Base-by-base conservation (phyloP, 2,329 filamentous ascomycete species). In the Claviceps purpurea region DNA sequence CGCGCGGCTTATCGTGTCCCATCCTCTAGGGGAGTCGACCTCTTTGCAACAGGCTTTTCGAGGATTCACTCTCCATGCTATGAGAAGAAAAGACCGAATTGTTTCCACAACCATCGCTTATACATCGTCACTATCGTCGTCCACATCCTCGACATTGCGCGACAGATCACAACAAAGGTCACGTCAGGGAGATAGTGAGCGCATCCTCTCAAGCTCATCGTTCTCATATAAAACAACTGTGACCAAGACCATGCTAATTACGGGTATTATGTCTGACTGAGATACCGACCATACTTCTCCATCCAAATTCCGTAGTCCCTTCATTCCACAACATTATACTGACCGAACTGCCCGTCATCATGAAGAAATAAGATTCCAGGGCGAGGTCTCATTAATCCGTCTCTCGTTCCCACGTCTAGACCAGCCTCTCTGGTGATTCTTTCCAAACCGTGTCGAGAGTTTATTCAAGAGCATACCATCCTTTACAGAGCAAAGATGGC, bases 401-500 rank as follows among this genome's bases (percentile, higher is more conserved):
- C 18, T 49, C 10, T 4, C 39, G 13, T 30, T n/a, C 39, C 34
- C 11, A 20, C 14, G 14, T 34, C 30, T 34, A 34, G 30, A 34
- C 11, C 30, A 34, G 30, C 10, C 30, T 3, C 30, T 34, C 30
- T 34, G 3, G 4, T 30, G 26, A 34, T 11, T 4, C 30, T 4
- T 4, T 34, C 30, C 30, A 34, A 11, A 11, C 30, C 10, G 3
- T 34, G 10, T 34, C 30, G 5, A 30, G 30, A 34, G 30, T 34
- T 4, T 34, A 11, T 34, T 10, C 34, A 38, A 50, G 37, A 24
- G 13, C 22, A 5, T 42, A 20, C 1, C 8, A 14, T 10, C 54
- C 1, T 61, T 71, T 75, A 80, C 61, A 79, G 61, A 59, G 73
- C 73, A 52, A 78, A 57, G 56, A 78, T 58, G 53, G 74, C 76